A percentile compares a stretch with the other conserved stretches of the same genome.
Evolutionary conservation across 345 rosid genomes (phyloP).

Genomic region (Bruguiera gymnorhiza): DNA sequence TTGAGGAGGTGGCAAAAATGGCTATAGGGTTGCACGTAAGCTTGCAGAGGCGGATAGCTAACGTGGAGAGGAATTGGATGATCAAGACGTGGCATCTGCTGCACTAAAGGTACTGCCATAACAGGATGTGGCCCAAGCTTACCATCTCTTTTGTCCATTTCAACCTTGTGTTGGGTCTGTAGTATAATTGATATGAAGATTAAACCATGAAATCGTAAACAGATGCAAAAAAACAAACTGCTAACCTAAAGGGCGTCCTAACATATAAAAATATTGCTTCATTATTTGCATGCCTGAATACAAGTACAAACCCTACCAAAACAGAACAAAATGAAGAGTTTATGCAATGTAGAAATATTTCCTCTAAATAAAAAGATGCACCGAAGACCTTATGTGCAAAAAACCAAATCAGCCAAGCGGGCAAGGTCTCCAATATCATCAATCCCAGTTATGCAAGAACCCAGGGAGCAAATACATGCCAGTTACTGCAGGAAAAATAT

Average conservation of each 20-base stretch:
- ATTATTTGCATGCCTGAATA: constrained; percentile 54
- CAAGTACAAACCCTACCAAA: constrained; percentile 71
- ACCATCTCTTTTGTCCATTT: constrained; percentile 76
- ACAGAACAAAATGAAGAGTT: constrained; percentile 16
- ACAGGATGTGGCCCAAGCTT: constrained; percentile 45
- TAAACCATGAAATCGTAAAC: not conserved
- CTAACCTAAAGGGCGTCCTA: no score
- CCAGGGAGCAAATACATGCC: constrained; percentile 61
- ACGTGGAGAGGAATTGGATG: constrained; percentile 19
- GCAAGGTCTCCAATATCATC: constrained; percentile 59
- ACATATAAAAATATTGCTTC: not conserved
- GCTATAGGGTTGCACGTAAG: constrained; percentile 33
- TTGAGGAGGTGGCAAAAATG: constrained; percentile 37
- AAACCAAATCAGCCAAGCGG: constrained; percentile 45
- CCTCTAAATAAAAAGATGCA: not conserved
- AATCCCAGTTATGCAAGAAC: constrained; percentile 55
- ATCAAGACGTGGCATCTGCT: constrained; percentile 66
- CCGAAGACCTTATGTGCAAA: constrained; percentile 54
- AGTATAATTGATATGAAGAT: constrained; percentile 2
- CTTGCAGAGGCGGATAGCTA: constrained; percentile 33
- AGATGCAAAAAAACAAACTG: no score
- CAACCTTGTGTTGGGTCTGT: constrained; percentile 72
- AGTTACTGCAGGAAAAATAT: constrained; percentile 60
- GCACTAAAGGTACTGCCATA: constrained; percentile 56
- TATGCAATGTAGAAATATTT: not conserved